These are phyloP conservation scores for Psidium friedrichsthalianum DNA, from an alignment of 345 rosid genomes.

Conservation along the genomic window DNA sequence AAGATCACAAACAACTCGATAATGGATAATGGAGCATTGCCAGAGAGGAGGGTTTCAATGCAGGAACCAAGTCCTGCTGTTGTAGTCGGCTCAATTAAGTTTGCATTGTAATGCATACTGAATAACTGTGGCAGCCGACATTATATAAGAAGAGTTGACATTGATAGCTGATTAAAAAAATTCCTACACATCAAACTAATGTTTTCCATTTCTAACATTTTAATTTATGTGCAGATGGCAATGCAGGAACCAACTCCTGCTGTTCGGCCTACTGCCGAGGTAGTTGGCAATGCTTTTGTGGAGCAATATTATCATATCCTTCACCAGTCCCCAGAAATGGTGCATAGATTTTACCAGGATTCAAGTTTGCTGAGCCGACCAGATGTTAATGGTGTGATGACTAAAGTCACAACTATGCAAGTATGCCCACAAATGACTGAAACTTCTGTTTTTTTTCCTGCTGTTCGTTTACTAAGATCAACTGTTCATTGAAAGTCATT, in stretches of 20 bases:
- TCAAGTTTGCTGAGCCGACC: slow-evolving; percentile 53
- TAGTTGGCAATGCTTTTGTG: slow-evolving; percentile 63
- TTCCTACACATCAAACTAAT: background rate
- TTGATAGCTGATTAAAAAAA: background rate
- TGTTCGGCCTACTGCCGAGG: slow-evolving; percentile 24
- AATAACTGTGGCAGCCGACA: background rate
- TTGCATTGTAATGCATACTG: background rate
- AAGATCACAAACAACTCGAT: background rate
- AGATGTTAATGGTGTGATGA: slow-evolving; percentile 37
- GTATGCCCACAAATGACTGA: slow-evolving; percentile 15
- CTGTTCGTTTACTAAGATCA: background rate
- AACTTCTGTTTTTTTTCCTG: background rate
- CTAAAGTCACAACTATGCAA: slow-evolving; percentile 46
- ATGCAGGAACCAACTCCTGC: slow-evolving; percentile 33
- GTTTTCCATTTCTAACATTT: background rate
- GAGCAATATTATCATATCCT: slow-evolving; percentile 64
- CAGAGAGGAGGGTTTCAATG: background rate
- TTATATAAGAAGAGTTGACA: background rate
- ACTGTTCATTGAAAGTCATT: background rate
- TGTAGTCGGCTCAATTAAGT: background rate
- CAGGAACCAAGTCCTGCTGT: background rate
- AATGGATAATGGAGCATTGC: background rate
- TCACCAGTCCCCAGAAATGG: slow-evolving; percentile 45
- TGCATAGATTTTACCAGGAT: slow-evolving; percentile 61
- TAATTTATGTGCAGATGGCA: slow-evolving; percentile 34